Conservation (phyloP, 2,329 filamentous ascomycete species). For the Dactylellina haptotyla region DNA sequence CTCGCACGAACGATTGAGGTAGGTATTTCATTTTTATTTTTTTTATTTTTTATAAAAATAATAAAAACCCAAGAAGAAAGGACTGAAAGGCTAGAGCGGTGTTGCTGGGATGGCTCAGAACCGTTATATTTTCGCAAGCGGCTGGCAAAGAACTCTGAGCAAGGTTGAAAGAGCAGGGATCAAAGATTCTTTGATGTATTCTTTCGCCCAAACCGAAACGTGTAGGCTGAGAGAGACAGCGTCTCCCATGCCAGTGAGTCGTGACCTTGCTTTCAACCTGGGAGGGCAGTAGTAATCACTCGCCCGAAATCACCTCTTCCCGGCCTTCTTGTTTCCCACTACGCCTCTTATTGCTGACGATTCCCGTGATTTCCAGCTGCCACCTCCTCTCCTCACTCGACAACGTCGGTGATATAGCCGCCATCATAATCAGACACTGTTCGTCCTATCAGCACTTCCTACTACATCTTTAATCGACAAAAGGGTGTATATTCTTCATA, state of each 20-base stretch:
- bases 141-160: conserved; percentile 30
- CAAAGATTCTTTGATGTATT: conserved; percentile 30
- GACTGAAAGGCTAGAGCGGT: neutral
- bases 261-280: conserved; percentile 25
- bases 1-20: too few species aligned
- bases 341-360: conserved; percentile 45
- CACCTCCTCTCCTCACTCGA: conserved; percentile 4
- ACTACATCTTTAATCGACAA: neutral
- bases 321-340: conserved; percentile 24
- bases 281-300: conserved; percentile 26
- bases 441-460: neutral
- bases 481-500: conserved; percentile 18
- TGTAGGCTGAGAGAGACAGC: conserved; percentile 14
- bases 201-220: conserved; percentile 26
- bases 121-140: conserved; percentile 25
- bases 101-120: neutral
- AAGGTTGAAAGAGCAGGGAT: conserved; percentile 29
- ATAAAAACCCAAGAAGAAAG: too few species aligned
- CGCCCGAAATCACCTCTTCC: conserved; percentile 15
- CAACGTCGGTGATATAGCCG: conserved; percentile 36
- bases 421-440: conserved; percentile 6
- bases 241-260: conserved; percentile 36
- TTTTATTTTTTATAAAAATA: neutral
- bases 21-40: neutral
- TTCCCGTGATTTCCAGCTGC: conserved; percentile 52